Conservation (phyloP, 1,284 basidiomycete genomes). For the Pulchroboletus neoregius region DNA sequence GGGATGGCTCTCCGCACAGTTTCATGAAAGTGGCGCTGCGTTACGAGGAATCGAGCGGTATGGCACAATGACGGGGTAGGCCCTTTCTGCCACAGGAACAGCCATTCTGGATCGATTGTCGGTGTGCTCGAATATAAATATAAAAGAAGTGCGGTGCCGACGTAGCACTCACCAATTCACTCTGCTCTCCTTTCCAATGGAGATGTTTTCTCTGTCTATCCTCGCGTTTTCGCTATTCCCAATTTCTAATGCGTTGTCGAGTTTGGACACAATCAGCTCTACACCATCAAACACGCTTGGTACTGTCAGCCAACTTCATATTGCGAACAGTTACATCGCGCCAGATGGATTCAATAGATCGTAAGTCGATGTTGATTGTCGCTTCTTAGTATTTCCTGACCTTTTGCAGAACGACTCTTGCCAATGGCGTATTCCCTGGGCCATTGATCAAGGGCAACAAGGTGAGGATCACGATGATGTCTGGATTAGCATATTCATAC, state of each 20-base stretch:
- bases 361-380: conserved; percentile 14
- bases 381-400: neutral
- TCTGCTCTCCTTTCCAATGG: too few species aligned
- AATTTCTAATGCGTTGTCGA: conserved; percentile 4
- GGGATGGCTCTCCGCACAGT: neutral
- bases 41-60: neutral
- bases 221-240: conserved; percentile 13
- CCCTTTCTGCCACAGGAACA: neutral
- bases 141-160: conserved; percentile 7
- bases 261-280: neutral
- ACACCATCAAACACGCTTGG: conserved; percentile 13
- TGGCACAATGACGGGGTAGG: neutral
- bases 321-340: conserved; percentile 29
- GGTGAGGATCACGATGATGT: conserved; percentile 1
- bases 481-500: neutral
- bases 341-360: conserved; percentile 37
- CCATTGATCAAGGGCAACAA: conserved; percentile 27
- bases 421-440: conserved; percentile 26
- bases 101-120: neutral
- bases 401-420: conserved; percentile 23
- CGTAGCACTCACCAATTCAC: neutral
- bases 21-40: neutral
- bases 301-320: conserved; percentile 13
- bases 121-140: conserved; percentile 5
- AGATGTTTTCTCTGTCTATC: conserved; percentile 9